These are phyloP conservation scores for Pseudonitzschia pungens DNA, from an alignment of 108 stramenopile species.

Conservation along the genomic window DNA sequence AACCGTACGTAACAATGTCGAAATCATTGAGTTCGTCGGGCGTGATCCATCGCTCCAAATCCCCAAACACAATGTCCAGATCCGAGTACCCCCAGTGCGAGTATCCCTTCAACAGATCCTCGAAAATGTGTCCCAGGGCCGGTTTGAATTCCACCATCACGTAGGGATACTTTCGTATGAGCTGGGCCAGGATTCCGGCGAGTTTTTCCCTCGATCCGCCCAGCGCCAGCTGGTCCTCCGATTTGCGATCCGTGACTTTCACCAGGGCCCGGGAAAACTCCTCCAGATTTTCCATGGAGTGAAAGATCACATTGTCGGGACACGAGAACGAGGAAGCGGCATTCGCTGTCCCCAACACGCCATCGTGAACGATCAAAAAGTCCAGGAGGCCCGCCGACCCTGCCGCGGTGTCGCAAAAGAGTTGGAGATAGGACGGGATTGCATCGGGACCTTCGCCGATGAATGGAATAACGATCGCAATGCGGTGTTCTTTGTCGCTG, in stretches of 20 bases:
- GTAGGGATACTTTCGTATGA: conserved; percentile 68
- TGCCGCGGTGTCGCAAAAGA: conserved; percentile 78
- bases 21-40: conserved; percentile 76
- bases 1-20: conserved; percentile 92
- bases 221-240: conserved; percentile 32
- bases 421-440: conserved; percentile 79
- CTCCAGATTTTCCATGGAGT: conserved; percentile 50
- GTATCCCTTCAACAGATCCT: conserved; percentile 68
- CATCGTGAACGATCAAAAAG: conserved; percentile 83
- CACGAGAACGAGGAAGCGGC: not conserved
- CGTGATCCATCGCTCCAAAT: conserved; percentile 82
- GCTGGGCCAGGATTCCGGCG: conserved; percentile 38
- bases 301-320: conserved; percentile 70
- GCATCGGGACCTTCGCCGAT: conserved; percentile 52
- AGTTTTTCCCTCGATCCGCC: conserved; percentile 35
- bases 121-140: conserved; percentile 89
- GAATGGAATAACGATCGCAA: conserved; percentile 82
- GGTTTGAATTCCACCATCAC: conserved; percentile 95
- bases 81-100: conserved; percentile 95
- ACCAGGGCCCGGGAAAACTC: conserved; percentile 46
- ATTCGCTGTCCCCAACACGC: conserved; percentile 41
- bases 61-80: conserved; percentile 91
- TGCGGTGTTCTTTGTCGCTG: conserved; percentile 28
- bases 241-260: conserved; percentile 48
- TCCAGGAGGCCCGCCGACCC: conserved; percentile 71